These are phyloP conservation scores for Digitaria exilis DNA, from an alignment of 202 grass and related monocot species.

Conservation along the genomic window DNA sequence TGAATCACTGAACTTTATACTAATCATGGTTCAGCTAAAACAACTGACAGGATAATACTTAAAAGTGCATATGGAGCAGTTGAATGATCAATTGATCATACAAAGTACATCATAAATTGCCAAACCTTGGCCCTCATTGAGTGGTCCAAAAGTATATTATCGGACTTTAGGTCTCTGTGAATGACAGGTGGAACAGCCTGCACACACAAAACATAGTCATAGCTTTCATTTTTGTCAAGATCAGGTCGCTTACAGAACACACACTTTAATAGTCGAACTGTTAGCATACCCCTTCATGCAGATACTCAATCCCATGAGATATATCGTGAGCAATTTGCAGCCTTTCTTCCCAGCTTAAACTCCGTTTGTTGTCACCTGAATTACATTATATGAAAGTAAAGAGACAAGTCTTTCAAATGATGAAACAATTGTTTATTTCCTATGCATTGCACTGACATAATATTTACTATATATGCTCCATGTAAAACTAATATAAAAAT, in stretches of 20 bases:
- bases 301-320: slow-evolving; percentile 96
- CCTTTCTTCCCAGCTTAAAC: slow-evolving; percentile 91
- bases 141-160: slow-evolving; percentile 96
- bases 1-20: slow-evolving; percentile 23
- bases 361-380: slow-evolving; percentile 74
- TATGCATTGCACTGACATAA: neutral
- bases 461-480: neutral
- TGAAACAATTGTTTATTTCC: neutral
- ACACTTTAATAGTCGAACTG: slow-evolving; percentile 15
- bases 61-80: slow-evolving; percentile 30
- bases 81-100: slow-evolving; percentile 37
- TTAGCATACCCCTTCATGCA: slow-evolving; percentile 92
- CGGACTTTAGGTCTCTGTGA: slow-evolving; percentile 94
- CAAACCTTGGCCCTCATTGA: slow-evolving; percentile 93
- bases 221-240: slow-evolving; percentile 35
- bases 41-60: slow-evolving; percentile 26
- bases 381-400: slow-evolving; percentile 18
- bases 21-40: slow-evolving; percentile 44
- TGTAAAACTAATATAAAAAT: neutral
- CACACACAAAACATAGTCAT: slow-evolving; percentile 54
- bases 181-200: slow-evolving; percentile 93
- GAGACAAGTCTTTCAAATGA: neutral
- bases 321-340: slow-evolving; percentile 89
- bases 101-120: neutral
- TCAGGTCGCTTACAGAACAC: slow-evolving; percentile 14